Percentiles rank a stretch among this genome's conserved stretches.
These are phyloP conservation scores for Geotrichum ghanense DNA, from an alignment of 805 yeast species.

Conservation along the genomic window DNA sequence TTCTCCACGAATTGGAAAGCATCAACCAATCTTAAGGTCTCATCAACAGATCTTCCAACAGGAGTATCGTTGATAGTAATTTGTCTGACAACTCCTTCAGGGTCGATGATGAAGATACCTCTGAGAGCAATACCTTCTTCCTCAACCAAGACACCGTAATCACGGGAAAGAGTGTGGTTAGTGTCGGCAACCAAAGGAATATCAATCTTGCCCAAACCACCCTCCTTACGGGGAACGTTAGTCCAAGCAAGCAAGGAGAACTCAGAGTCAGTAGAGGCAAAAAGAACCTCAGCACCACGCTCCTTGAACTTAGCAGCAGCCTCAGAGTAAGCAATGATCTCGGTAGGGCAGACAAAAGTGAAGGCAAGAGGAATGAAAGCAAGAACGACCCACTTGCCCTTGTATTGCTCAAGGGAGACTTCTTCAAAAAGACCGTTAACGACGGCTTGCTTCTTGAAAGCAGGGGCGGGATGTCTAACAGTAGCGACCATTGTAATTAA, in stretches of 20 bases:
- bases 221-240: slow-evolving; percentile 89
- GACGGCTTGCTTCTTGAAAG: slow-evolving; percentile 94
- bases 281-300: slow-evolving; percentile 78
- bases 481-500: slow-evolving; percentile 63
- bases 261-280: slow-evolving; percentile 98
- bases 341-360: slow-evolving; percentile 99
- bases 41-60: slow-evolving; percentile 98
- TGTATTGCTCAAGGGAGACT: slow-evolving; percentile 84
- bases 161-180: slow-evolving; percentile 88
- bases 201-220: slow-evolving; percentile 94
- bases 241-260: slow-evolving; percentile 98
- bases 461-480: slow-evolving; percentile 94
- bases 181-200: slow-evolving; percentile 95
- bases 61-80: slow-evolving; percentile 97
- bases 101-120: slow-evolving; percentile 97
- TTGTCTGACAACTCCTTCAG: slow-evolving; percentile 90
- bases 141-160: slow-evolving; percentile 95
- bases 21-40: slow-evolving; percentile 92
- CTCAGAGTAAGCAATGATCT: slow-evolving; percentile 96
- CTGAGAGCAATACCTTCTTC: slow-evolving; percentile 96
- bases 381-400: slow-evolving; percentile 95
- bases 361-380: slow-evolving; percentile 98
- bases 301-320: slow-evolving; percentile 83
- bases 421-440: slow-evolving; percentile 95
- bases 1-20: slow-evolving; percentile 99